phyloP scores from a whole-genome alignment of 768 basidiomycete genomes.

The Xerocomus potaroensis region DNA sequence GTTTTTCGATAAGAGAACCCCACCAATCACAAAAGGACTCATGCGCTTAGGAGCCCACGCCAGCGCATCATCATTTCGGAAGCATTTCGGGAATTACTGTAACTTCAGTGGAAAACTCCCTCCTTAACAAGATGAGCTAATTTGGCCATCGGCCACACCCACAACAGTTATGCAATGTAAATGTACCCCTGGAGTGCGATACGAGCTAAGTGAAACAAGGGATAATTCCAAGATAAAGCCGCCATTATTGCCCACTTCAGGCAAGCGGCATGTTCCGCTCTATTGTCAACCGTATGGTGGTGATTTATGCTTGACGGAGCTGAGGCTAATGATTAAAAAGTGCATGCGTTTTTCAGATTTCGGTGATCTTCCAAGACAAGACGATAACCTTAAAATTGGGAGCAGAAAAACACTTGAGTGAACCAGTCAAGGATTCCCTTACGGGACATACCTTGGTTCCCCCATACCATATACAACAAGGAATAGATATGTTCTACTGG shows the following conservation, averaged over 20 bases:
- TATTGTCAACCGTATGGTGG: conserved; percentile 4
- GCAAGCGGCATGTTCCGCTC: conserved; percentile 4
- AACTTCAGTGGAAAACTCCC: conserved; percentile 4
- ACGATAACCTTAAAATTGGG: not conserved
- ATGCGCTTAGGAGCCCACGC: conserved; percentile 6
- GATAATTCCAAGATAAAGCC: not conserved
- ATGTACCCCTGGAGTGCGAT: not conserved
- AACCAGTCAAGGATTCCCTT: not conserved
- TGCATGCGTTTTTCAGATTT: not conserved
- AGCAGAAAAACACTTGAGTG: not conserved
- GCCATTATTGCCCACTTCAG: not conserved
- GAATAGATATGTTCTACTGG: not conserved
- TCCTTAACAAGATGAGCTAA: conserved; percentile 6
- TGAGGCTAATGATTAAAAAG: not conserved
- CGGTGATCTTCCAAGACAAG: conserved; percentile 10
- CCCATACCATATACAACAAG: not conserved
- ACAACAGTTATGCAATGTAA: not conserved
- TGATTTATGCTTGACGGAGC: too few species aligned
- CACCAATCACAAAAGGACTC: conserved; percentile 26
- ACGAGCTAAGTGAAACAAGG: not conserved
- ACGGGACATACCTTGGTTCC: conserved; percentile 6
- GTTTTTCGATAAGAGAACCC: conserved; percentile 8
- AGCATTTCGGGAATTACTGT: conserved; percentile 8
- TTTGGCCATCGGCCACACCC: conserved; percentile 19
- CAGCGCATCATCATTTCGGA: conserved; percentile 13